These are phyloP conservation scores for Oenanthe sinensis DNA, from an alignment of 129 eudicot genomes.

Conservation along the genomic window DNA sequence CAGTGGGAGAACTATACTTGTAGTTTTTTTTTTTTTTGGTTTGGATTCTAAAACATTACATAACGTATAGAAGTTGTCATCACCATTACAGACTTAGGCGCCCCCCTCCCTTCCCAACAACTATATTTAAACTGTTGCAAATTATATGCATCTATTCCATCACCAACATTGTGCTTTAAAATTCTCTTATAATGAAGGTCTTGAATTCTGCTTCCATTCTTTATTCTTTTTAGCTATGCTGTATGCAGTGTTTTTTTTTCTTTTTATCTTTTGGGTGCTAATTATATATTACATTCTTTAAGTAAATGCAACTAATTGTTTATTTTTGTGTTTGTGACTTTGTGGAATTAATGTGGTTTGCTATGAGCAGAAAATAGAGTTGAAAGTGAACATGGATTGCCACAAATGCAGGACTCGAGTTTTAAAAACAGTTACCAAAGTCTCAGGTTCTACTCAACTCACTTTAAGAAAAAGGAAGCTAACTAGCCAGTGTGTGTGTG, in stretches of 20 bases:
- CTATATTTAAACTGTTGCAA: neutral
- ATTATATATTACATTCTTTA: too few species aligned
- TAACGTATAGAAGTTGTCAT: neutral
- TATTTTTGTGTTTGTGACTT: neutral
- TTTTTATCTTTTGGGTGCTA: too few species aligned
- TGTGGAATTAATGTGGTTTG: neutral
- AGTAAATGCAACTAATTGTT: neutral
- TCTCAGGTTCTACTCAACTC: constrained; percentile 17
- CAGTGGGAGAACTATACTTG: too few species aligned
- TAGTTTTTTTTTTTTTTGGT: too few species aligned
- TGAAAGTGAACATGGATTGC: constrained; percentile 26
- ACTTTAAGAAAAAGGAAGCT: neutral
- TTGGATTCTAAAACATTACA: neutral
- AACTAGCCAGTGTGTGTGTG: neutral
- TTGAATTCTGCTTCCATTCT: neutral
- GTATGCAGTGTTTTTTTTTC: neutral
- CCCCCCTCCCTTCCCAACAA: neutral
- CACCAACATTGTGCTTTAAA: neutral
- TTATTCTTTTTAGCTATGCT: neutral
- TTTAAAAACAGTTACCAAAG: constrained; percentile 23
- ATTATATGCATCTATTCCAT: neutral
- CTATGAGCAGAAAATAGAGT: constrained; percentile 9
- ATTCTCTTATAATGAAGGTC: neutral
- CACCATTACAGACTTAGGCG: neutral
- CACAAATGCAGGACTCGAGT: constrained; percentile 27